These are phyloP conservation scores for Diaporthe humulicola DNA, from an alignment of 2,329 filamentous ascomycete species.

Conservation along the genomic window DNA sequence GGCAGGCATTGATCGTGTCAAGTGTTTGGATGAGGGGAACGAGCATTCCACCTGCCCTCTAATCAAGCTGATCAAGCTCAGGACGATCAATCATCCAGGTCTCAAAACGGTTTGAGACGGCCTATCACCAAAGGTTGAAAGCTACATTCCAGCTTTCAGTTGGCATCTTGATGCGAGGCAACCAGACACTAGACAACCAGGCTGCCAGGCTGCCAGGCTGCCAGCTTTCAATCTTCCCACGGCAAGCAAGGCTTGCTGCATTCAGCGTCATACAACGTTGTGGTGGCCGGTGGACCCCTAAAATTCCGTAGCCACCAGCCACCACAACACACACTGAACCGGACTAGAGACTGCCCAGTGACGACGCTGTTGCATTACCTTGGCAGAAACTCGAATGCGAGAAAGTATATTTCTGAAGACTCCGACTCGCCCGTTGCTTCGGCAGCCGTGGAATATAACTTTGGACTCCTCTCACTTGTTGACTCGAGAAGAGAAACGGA, in stretches of 20 bases:
- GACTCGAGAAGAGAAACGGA: not conserved
- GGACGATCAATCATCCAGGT: constrained; percentile 9
- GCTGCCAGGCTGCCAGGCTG: not conserved
- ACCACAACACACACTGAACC: constrained; percentile 13
- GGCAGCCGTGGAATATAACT: constrained; percentile 2
- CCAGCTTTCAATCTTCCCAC: too few relatives aligned
- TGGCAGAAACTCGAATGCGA: constrained; percentile 12
- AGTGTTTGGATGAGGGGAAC: constrained; percentile 23
- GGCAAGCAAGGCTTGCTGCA: constrained; percentile 13
- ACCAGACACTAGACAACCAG: not conserved
- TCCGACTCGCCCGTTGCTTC: constrained; percentile 4
- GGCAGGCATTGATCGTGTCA: not conserved
- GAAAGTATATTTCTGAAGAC: constrained; percentile 21
- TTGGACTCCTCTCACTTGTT: not conserved
- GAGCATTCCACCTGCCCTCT: not conserved
- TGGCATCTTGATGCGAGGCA: constrained; percentile 9
- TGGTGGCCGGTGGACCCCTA: constrained; percentile 32
- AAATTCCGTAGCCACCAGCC: constrained; percentile 29
- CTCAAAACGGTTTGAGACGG: not conserved
- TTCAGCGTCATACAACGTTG: constrained; percentile 18
- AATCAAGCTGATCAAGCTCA: constrained; percentile 12
- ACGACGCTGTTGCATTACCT: constrained; percentile 30
- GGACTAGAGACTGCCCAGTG: not conserved
- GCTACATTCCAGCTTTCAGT: constrained; percentile 3
- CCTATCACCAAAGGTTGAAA: not conserved